Percentiles rank a stretch among this genome's conserved stretches.
Evolutionary conservation across 768 basidiomycete genomes (phyloP).

Genomic region (Hydnum rufescens): DNA sequence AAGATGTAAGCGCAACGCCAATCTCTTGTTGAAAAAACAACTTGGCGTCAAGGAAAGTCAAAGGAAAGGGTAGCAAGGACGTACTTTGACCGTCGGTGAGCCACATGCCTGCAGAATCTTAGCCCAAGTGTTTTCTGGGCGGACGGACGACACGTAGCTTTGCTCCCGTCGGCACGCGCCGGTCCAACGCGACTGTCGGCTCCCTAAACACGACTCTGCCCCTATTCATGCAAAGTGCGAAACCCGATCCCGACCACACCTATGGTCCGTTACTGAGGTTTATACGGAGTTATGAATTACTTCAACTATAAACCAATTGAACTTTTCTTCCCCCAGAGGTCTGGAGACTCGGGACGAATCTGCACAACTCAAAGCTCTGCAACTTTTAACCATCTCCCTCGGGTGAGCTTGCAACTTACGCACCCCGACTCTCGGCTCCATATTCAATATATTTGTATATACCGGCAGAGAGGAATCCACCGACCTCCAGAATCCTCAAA

Average conservation of each 20-base stretch:
- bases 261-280: constrained; percentile 64
- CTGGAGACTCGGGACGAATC: constrained; percentile 84
- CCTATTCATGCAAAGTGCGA: constrained; percentile 41
- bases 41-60: neutral
- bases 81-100: constrained; percentile 12
- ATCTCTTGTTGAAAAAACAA: constrained; percentile 40
- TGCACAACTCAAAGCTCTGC: constrained; percentile 74
- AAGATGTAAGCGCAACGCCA: constrained; percentile 89
- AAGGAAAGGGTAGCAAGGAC: neutral
- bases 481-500: constrained; percentile 29
- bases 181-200: too few relatives aligned
- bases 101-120: constrained; percentile 14
- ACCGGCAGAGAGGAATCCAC: constrained; percentile 24
- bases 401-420: constrained; percentile 20
- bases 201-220: constrained; percentile 65
- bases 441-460: neutral
- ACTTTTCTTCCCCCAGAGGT: constrained; percentile 26
- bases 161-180: too few relatives aligned
- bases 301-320: neutral
- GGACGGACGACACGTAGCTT: neutral
- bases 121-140: too few relatives aligned
- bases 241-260: constrained; percentile 60
- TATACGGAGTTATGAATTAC: constrained; percentile 5
- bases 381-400: constrained; percentile 66
- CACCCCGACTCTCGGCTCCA: too few relatives aligned